A percentile compares a stretch with the other conserved stretches of the same genome.
Conservation (phyloP, 2,329 filamentous ascomycete genomes). For the Ceratocystis harringtonii region DNA sequence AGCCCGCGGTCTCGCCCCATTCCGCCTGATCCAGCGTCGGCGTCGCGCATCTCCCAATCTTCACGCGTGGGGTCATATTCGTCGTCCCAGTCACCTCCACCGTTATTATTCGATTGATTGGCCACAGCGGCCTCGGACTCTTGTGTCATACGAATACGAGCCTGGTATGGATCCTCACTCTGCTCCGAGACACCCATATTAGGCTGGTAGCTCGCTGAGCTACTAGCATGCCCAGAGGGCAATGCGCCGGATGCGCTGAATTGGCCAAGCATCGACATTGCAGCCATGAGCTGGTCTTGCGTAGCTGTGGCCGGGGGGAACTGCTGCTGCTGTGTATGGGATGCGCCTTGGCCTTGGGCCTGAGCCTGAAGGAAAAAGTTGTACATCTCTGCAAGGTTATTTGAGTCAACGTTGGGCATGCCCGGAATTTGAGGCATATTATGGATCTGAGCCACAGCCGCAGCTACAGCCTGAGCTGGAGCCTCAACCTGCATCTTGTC, state of each 20-base stretch:
- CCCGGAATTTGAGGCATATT: background rate
- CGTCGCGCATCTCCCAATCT: slow-evolving; percentile 17
- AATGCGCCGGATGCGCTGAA: background rate
- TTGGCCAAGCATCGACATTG: slow-evolving; percentile 11
- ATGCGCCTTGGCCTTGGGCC: slow-evolving; percentile 9
- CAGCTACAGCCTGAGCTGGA: background rate
- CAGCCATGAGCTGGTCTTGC: slow-evolving; percentile 15
- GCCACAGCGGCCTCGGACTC: slow-evolving; percentile 25
- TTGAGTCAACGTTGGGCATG: background rate
- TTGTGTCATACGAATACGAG: slow-evolving; percentile 28
- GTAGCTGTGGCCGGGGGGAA: background rate
- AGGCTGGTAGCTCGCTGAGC: slow-evolving; percentile 11
- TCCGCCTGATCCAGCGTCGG: background rate
- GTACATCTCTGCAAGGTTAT: slow-evolving; percentile 13
- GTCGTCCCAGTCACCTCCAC: slow-evolving; percentile 11
- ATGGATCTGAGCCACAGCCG: background rate
- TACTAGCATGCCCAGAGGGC: background rate
- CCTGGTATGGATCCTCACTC: slow-evolving; percentile 29
- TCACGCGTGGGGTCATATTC: slow-evolving; percentile 18
- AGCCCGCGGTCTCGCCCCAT: slow-evolving; percentile 20
- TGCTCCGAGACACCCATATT: slow-evolving; percentile 20
- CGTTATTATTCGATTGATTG: slow-evolving; percentile 3
- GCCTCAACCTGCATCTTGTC: slow-evolving; percentile 23
- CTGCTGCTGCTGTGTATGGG: slow-evolving; percentile 19
- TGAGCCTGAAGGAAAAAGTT: slow-evolving; percentile 14